These are phyloP conservation scores for Omphalea diandra DNA, from an alignment of 441 rosid species.

Conservation along the genomic window DNA sequence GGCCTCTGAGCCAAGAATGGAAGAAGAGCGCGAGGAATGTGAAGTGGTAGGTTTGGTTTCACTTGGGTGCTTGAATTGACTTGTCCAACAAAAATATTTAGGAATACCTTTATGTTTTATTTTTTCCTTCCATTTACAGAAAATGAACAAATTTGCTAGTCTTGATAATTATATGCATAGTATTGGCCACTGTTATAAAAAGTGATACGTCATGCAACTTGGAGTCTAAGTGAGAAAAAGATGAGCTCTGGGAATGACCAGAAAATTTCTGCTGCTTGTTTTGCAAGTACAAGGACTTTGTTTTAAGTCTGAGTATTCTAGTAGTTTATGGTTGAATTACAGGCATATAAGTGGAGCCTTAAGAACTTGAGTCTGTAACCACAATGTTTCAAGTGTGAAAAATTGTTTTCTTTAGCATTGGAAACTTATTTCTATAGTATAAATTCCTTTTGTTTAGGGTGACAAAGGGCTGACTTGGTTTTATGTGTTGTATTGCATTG, in stretches of 20 bases:
- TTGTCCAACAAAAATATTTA: not conserved
- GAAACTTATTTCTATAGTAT: not conserved
- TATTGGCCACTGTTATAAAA: not conserved
- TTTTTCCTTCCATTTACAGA: not conserved
- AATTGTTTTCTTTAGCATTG: not conserved
- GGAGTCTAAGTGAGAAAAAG: not conserved
- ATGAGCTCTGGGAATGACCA: not conserved
- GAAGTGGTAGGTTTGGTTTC: not conserved
- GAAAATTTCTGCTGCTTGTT: not conserved
- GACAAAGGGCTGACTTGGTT: conserved; percentile 1
- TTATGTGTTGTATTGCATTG: not conserved
- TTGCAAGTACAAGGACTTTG: not conserved
- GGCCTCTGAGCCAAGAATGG: not conserved
- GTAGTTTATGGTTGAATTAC: not conserved
- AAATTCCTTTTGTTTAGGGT: conserved; percentile 1
- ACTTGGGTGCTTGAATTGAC: not conserved
- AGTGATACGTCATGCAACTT: conserved; percentile 5
- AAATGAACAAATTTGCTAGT: not conserved
- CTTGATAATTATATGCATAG: not conserved
- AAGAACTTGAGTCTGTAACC: not conserved
- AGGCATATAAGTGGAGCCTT: not conserved
- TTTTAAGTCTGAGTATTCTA: not conserved
- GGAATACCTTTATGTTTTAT: conserved; percentile 4
- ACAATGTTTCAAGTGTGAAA: not conserved
- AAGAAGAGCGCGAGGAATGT: not conserved